Percentiles rank a stretch among this genome's conserved stretches.
These are phyloP conservation scores for Spatholobus suberectus DNA, from an alignment of 306 rosid genomes.

Conservation along the genomic window DNA sequence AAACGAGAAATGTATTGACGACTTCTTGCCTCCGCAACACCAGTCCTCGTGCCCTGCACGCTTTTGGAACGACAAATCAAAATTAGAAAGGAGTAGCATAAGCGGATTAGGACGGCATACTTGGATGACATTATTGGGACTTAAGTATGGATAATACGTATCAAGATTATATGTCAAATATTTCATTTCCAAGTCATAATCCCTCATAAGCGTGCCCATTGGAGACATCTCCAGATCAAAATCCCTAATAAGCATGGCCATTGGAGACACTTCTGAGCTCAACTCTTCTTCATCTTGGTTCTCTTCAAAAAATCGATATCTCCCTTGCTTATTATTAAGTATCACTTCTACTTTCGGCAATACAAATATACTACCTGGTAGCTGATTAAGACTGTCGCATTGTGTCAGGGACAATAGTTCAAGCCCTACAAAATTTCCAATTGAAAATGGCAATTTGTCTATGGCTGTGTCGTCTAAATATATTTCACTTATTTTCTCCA, in stretches of 20 bases:
- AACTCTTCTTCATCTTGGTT: not conserved
- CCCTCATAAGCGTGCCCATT: no score
- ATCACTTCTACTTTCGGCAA: not conserved
- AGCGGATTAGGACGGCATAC: not conserved
- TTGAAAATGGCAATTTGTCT: conserved; percentile 17
- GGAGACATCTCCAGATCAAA: no score
- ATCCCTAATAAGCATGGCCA: not conserved
- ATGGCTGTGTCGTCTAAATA: conserved; percentile 23
- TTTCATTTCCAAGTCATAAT: no score
- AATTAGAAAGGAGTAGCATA: not conserved
- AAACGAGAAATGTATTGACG: not conserved
- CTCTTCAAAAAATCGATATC: not conserved
- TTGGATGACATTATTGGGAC: no score
- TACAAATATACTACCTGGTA: not conserved
- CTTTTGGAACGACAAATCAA: not conserved
- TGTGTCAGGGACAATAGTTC: not conserved
- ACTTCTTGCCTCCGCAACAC: not conserved
- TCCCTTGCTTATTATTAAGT: not conserved
- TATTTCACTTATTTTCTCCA: conserved; percentile 27
- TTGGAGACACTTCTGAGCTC: not conserved
- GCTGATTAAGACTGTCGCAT: not conserved
- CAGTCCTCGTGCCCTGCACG: not conserved
- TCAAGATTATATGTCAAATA: not conserved
- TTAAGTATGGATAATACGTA: not conserved
- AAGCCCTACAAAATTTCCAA: conserved; percentile 1